These are phyloP conservation scores for Diutina ranongensis DNA, from an alignment of 1,139 yeast genomes.

Conservation along the genomic window DNA sequence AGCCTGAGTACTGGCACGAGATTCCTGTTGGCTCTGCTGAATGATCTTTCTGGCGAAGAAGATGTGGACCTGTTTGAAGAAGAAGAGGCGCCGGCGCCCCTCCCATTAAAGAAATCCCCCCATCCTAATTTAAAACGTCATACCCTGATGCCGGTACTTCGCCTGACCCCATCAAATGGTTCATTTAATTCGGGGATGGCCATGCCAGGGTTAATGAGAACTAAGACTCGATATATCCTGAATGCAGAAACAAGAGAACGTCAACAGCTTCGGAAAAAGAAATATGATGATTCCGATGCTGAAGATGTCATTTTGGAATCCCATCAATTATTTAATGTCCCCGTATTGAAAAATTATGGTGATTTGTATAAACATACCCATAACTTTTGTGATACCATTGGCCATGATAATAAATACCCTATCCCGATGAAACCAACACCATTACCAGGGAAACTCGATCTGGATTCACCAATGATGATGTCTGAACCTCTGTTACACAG, in stretches of 20 bases:
- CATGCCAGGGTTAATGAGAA: conserved; percentile 15
- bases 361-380: conserved; percentile 18
- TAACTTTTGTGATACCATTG: neutral
- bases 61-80: neutral
- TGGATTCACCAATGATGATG: neutral
- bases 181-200: neutral
- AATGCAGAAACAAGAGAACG: conserved; percentile 30
- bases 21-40: neutral
- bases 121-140: neutral
- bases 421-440: neutral
- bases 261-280: conserved; percentile 27
- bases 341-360: conserved; percentile 27
- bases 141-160: conserved; percentile 5
- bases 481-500: neutral
- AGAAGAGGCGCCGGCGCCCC: neutral
- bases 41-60: neutral
- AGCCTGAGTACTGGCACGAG: conserved; percentile 2
- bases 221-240: conserved; percentile 26
- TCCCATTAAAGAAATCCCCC: neutral
- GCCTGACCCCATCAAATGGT: neutral
- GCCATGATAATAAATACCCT: conserved; percentile 2
- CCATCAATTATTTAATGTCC: conserved; percentile 34
- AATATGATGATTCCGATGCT: conserved; percentile 32
- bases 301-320: conserved; percentile 31
- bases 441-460: neutral